Evolutionary conservation across 2,329 filamentous ascomycete genomes (phyloP), one percentile per base, ranked within the genome.

Genomic region (Pseudogymnoascus sp.): DNA sequence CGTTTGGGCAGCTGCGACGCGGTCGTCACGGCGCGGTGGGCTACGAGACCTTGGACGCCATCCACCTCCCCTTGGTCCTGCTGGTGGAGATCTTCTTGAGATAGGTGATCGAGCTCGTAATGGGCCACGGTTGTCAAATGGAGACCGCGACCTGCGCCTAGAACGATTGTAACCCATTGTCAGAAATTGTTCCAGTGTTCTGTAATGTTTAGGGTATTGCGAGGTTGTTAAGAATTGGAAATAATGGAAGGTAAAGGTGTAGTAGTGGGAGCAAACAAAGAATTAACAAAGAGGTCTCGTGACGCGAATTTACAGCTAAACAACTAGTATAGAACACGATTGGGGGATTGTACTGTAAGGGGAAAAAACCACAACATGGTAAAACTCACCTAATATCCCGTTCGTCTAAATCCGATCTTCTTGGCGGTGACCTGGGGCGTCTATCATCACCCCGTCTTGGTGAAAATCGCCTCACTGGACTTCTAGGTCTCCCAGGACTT

Each of bases 21-120:
- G 78, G 64, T 80, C 76, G 63, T 77, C 78, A 68, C 81, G 76
- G 52, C 80, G 79, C 43, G 78, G 76, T 60, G 82, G 82, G 63
- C 81, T 86, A 65, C 80, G 79, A 40, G 83, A 81, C 55, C 81
- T 79, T 40, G 64, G 65, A 37, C 71, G 67, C 59, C 65, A 71
- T 31, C 63, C 65, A 21, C 45, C 45, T 12, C 69, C 69, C 67
- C 72, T 64, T 49, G 75, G 76, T 59, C 79, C 69, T 61, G 68
- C 62, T 35, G 72, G 71, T 38, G 71, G 72, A 35, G 72, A 74
- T 66, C 71, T 68, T 64, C 71, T 67, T 23, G 66, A 35, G 8
- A 72, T 60, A 40, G 72, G 72, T 23, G 72, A 73, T 66, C 72
- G 68, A 33, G 65, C 65, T 45, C 71, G 72, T 60, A 66, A 63